phyloP scores from a whole-genome alignment of 2,329 filamentous ascomycete genomes.

The Monilinia aucupariae region DNA sequence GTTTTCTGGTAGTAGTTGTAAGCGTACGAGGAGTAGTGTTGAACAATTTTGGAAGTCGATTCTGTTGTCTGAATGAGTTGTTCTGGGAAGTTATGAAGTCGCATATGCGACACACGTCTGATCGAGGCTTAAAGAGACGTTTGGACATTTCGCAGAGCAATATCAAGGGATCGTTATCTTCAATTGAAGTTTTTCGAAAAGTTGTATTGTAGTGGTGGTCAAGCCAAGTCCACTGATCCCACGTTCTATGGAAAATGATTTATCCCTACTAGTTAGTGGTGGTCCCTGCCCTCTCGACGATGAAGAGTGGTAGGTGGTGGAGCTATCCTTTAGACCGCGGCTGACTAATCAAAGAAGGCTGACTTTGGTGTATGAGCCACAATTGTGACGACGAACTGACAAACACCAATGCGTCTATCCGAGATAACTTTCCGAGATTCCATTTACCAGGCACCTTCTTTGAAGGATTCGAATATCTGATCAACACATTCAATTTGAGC shows the following conservation, averaged over 20 bases:
- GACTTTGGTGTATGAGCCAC: conserved; percentile 17
- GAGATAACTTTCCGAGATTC: conserved; percentile 15
- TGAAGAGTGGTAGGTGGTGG: too few relatives aligned
- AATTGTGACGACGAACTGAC: conserved; percentile 19
- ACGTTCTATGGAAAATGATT: not conserved
- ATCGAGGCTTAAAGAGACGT: conserved; percentile 32
- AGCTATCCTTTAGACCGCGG: too few relatives aligned
- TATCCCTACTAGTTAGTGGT: not conserved
- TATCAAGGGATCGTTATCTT: conserved; percentile 13
- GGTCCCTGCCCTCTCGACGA: too few relatives aligned
- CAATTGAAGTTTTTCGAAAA: conserved; percentile 12
- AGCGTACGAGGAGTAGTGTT: conserved; percentile 21
- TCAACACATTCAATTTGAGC: not conserved
- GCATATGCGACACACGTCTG: conserved; percentile 43
- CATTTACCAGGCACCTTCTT: conserved; percentile 6
- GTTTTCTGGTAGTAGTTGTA: conserved; percentile 23
- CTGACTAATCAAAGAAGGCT: conserved; percentile 20
- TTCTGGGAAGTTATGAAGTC: conserved; percentile 33
- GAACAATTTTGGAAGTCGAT: conserved; percentile 20
- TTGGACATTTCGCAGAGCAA: conserved; percentile 38
- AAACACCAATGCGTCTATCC: conserved; percentile 4
- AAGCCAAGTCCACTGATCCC: not conserved
- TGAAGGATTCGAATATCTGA: not conserved
- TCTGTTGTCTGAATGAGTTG: conserved; percentile 15
- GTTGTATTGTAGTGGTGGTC: not conserved